These are phyloP conservation scores for Talaromyces rugulosus DNA, from an alignment of 2,329 filamentous ascomycete genomes.

Conservation along the genomic window DNA sequence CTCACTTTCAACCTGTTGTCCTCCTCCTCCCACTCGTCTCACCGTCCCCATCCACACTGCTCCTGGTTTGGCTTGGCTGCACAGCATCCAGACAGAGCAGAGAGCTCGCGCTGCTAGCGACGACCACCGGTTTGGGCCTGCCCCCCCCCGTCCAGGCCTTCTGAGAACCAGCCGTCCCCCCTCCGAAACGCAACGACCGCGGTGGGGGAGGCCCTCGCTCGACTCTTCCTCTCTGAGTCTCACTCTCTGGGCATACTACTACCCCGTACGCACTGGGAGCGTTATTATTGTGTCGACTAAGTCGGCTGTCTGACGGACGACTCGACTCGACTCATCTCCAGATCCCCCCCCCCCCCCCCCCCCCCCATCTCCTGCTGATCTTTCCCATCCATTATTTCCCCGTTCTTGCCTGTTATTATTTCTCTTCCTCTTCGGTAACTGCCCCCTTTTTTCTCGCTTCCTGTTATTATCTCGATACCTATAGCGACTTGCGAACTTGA, in stretches of 20 bases:
- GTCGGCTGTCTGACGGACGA: background rate
- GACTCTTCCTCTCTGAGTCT: background rate
- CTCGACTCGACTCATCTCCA: background rate
- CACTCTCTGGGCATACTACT: background rate
- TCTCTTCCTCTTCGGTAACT: background rate
- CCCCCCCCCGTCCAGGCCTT: background rate
- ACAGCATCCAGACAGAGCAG: background rate
- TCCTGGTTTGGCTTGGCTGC: background rate
- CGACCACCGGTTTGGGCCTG: background rate
- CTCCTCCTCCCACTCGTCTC: background rate
- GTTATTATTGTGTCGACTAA: background rate
- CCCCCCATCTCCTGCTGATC: slow-evolving; percentile 3
- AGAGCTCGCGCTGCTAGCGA: background rate
- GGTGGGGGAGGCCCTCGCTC: background rate
- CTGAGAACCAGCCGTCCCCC: background rate
- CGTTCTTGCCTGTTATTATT: background rate
- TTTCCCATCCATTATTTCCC: background rate
- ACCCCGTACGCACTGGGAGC: background rate
- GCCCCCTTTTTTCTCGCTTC: background rate
- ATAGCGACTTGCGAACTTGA: background rate
- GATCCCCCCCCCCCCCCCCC: background rate
- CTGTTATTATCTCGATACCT: background rate
- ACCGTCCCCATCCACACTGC: background rate
- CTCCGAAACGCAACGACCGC: too few species aligned
- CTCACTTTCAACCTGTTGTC: slow-evolving; percentile 25